Base-by-base conservation (phyloP, 2,329 filamentous ascomycete species). In the Verticillium albo-atrum region DNA sequence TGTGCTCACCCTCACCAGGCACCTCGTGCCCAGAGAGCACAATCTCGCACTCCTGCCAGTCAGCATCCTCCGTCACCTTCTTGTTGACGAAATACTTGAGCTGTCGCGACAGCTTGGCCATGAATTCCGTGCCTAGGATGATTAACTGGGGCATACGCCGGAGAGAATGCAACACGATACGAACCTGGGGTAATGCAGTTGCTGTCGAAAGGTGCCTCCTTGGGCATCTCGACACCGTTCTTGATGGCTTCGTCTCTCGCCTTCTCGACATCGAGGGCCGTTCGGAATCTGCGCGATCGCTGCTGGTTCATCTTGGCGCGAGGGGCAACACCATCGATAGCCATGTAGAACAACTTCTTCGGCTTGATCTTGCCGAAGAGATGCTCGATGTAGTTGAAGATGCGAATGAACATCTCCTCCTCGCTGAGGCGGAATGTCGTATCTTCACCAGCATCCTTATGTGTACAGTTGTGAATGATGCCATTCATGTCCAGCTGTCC, bases 271-370 rank as follows among this genome's bases (percentile, higher is more conserved):
- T 99, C 96, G 56, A 97, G 80, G 47, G 95, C 95, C 26, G 95
- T 98, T 70, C 95, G 87, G 75, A 99, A 99, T 72, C 95, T 89
- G 70, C 95, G 89, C 60, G 95, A 90, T 68, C 95, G 91, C 78
- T 99, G 95, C 76, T 99, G 95, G 75, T 99, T 99, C 95, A 99
- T 99, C 82, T 99, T 99, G 67, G 95, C 95, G 69, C 95, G 90
- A 20, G 95, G 96, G 25, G 95, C 95, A 63, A 99, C 96, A 69
- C 95, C 95, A 71, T 99, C 95, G 65, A 99, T 95, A 56, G 95
- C 96, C 95, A 99, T 99, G 81, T 97, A 99, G 79, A 99, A 99
- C 35, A 99, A 85, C 80, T 97, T 89, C 77, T 97, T 94, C 14
- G 95, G 95, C 76, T 98, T 98, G 72, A 99, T 99, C 77, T 97